A percentile compares a stretch with the other conserved stretches of the same genome.
Conservation (phyloP, 176 grass and related monocot species). For the Miscanthus lutarioriparius region DNA sequence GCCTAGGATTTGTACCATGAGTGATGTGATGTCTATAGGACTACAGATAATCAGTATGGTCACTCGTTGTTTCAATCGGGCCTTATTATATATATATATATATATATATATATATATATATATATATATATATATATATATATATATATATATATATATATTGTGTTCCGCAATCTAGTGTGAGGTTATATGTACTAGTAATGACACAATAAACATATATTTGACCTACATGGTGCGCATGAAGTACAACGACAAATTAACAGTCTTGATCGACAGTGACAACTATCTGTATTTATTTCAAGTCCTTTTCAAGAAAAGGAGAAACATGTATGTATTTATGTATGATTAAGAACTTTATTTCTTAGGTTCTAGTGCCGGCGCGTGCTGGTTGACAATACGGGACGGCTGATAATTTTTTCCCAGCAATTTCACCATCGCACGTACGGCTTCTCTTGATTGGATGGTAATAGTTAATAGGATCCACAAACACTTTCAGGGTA, state of each 20-base stretch:
- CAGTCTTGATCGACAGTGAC: background rate
- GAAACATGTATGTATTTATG: slow-evolving; percentile 35
- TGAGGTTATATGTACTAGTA: background rate
- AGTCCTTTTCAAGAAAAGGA: slow-evolving; percentile 41
- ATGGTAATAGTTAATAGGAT: background rate
- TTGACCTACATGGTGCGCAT: background rate
- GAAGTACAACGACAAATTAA: slow-evolving; percentile 26
- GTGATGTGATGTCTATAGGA: slow-evolving; percentile 30
- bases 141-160: background rate
- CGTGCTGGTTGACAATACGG: slow-evolving; percentile 19
- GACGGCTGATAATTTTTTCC: background rate
- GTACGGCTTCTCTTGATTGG: slow-evolving; percentile 36
- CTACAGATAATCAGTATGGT: too few relatives aligned
- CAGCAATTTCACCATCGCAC: slow-evolving; percentile 40
- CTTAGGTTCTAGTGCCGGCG: slow-evolving; percentile 30
- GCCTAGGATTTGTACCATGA: background rate
- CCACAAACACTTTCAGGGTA: background rate
- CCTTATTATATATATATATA: too few relatives aligned
- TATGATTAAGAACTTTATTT: background rate
- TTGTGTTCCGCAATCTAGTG: background rate
- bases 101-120: background rate
- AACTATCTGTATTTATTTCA: slow-evolving; percentile 11
- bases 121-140: background rate
- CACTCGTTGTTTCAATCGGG: too few relatives aligned
- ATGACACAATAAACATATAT: background rate